Conservation (phyloP, 768 basidiomycete species). For the Rossbeevera mucosa region DNA sequence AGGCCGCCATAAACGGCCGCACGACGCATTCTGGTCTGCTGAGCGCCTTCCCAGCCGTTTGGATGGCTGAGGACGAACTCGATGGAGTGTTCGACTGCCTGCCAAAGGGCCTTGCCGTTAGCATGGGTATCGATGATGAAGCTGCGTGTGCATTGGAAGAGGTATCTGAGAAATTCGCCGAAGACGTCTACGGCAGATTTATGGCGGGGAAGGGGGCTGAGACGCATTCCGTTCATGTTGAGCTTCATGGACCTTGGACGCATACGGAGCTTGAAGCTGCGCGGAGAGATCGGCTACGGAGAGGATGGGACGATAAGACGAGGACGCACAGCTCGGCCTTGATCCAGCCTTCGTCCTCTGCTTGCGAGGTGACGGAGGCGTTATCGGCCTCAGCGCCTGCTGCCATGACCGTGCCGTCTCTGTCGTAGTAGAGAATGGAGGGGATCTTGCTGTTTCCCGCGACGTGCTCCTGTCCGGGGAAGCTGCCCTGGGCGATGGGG, state of each 20-base stretch:
- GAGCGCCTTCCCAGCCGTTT: slow-evolving; percentile 77
- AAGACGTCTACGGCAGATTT: slow-evolving; percentile 73
- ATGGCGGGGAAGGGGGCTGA: slow-evolving; percentile 59
- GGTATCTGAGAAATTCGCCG: slow-evolving; percentile 73
- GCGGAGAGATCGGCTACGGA: background rate
- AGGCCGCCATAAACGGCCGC: slow-evolving; percentile 68
- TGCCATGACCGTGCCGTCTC: slow-evolving; percentile 57
- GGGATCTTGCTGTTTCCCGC: slow-evolving; percentile 84
- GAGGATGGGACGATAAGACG: background rate
- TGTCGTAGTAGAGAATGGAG: slow-evolving; percentile 71
- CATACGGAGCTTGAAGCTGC: slow-evolving; percentile 75
- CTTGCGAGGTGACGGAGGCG: slow-evolving; percentile 36
- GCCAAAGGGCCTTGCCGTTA: slow-evolving; percentile 66
- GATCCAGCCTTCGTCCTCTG: slow-evolving; percentile 75
- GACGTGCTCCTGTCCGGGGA: slow-evolving; percentile 82
- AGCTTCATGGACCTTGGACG: slow-evolving; percentile 75
- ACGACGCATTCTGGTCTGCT: slow-evolving; percentile 73
- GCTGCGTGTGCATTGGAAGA: slow-evolving; percentile 66
- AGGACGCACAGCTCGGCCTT: slow-evolving; percentile 66
- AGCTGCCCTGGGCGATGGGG: slow-evolving; percentile 40
- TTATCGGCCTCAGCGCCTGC: slow-evolving; percentile 77
- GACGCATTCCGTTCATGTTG: slow-evolving; percentile 80
- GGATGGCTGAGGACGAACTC: slow-evolving; percentile 77
- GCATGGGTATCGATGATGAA: slow-evolving; percentile 83
- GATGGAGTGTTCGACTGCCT: slow-evolving; percentile 61